phyloP scores from a whole-genome alignment of 176 grass and related monocot species.

The Ampelocalamus luodianensis region DNA sequence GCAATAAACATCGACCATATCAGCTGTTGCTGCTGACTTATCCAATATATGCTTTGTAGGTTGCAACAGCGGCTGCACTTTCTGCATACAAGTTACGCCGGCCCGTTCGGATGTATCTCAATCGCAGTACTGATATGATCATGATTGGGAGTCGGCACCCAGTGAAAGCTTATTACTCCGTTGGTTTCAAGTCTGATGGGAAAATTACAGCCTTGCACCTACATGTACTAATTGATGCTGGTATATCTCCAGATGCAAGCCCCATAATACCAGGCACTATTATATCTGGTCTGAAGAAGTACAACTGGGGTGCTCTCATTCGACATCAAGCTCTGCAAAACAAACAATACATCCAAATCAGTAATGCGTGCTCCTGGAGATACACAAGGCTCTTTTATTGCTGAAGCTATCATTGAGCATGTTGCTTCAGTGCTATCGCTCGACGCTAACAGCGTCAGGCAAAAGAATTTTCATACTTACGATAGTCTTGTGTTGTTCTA shows the following conservation, averaged over 20 bases:
- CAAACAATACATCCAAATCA: constrained; percentile 74
- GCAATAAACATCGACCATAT: neutral
- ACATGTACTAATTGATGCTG: constrained; percentile 60
- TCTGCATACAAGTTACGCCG: constrained; percentile 65
- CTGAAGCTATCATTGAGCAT: constrained; percentile 82
- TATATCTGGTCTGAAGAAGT: constrained; percentile 64
- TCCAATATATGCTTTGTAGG: constrained; percentile 37
- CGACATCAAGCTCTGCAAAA: constrained; percentile 76
- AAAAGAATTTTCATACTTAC: constrained; percentile 71
- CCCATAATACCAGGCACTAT: constrained; percentile 36
- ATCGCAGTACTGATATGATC: constrained; percentile 81
- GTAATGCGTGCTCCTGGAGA: constrained; percentile 79
- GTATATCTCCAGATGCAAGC: constrained; percentile 71
- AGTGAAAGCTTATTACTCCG: constrained; percentile 68
- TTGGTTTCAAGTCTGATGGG: constrained; percentile 82
- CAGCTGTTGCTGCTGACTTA: neutral
- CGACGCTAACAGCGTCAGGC: constrained; percentile 52
- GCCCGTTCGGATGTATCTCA: constrained; percentile 77
- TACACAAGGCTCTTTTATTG: constrained; percentile 72
- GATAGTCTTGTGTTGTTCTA: constrained; percentile 57
- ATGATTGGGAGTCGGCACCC: constrained; percentile 72
- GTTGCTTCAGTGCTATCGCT: constrained; percentile 58
- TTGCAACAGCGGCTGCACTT: constrained; percentile 73
- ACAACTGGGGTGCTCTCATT: constrained; percentile 80
- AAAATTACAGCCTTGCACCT: constrained; percentile 82